Percentiles rank a stretch among this genome's conserved stretches.
phyloP scores from a whole-genome alignment of 75 land plant species.

The Isoetes taiwanensis region DNA sequence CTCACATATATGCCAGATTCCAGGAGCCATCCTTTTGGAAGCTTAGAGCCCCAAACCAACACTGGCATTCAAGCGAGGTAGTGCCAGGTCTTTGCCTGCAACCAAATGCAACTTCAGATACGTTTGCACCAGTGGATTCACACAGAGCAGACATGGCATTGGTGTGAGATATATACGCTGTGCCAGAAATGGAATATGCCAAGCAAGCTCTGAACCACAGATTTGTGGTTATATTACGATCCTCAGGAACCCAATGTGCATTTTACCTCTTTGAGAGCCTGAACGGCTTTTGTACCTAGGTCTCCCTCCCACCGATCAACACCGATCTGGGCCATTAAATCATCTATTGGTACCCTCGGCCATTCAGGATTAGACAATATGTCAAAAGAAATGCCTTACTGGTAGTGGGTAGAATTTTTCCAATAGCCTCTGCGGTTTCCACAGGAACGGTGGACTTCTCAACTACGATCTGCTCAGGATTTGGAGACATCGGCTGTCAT shows the following conservation, averaged over 20 bases:
- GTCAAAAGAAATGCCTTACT: not conserved
- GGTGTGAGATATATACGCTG: conserved; percentile 55
- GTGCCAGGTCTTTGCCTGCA: conserved; percentile 70
- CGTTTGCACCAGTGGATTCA: conserved; percentile 82
- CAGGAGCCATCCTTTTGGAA: conserved; percentile 82
- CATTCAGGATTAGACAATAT: not conserved
- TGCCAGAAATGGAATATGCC: conserved; percentile 39
- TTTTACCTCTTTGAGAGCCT: conserved; percentile 58
- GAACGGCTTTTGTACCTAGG: conserved; percentile 57
- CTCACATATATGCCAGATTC: conserved; percentile 86
- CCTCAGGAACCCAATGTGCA: conserved; percentile 76
- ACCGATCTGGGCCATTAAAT: conserved; percentile 25
- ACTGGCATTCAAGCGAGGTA: conserved; percentile 61
- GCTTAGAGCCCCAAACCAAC: conserved; percentile 91
- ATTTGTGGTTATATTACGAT: conserved; percentile 62
- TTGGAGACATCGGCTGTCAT: conserved; percentile 75
- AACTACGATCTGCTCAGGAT: conserved; percentile 64
- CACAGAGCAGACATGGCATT: conserved; percentile 92
- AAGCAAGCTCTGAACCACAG: conserved; percentile 86
- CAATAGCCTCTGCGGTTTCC: conserved; percentile 46
- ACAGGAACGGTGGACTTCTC: conserved; percentile 85
- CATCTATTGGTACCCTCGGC: conserved; percentile 17
- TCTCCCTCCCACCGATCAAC: conserved; percentile 72
- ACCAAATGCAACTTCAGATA: conserved; percentile 57
- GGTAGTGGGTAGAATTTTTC: conserved; percentile 1